A percentile compares a stretch with the other conserved stretches of the same genome.
These are phyloP conservation scores for Pseudogymnoascus sp. DNA, from an alignment of 2,329 filamentous ascomycete genomes.

Conservation along the genomic window DNA sequence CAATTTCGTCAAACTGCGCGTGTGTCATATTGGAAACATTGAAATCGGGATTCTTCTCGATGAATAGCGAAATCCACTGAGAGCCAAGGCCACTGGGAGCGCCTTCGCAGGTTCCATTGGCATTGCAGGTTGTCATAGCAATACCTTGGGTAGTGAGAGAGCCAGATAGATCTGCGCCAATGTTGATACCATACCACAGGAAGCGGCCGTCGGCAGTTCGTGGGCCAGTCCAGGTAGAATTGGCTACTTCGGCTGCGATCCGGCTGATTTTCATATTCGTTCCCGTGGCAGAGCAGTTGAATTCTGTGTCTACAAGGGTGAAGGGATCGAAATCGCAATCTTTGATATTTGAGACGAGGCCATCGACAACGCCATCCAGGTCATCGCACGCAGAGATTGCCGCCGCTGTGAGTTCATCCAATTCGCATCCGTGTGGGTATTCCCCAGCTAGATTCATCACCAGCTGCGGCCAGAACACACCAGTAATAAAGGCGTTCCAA, in stretches of 20 bases:
- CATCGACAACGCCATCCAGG: conserved; percentile 17
- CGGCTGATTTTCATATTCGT: conserved; percentile 10
- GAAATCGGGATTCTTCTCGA: conserved; percentile 12
- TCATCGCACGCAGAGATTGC: conserved; percentile 15
- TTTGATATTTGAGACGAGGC: conserved; percentile 13
- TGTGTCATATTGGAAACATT: conserved; percentile 13
- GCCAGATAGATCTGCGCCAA: neutral
- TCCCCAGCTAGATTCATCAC: conserved; percentile 15
- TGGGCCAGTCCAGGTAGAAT: conserved; percentile 12
- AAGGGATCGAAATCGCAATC: conserved; percentile 15
- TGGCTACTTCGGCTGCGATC: conserved; percentile 6
- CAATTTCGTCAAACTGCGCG: conserved; percentile 5
- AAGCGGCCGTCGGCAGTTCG: neutral
- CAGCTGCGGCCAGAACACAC: conserved; percentile 11
- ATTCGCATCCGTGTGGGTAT: conserved; percentile 13
- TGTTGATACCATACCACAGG: conserved; percentile 13
- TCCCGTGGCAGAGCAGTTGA: conserved; percentile 13
- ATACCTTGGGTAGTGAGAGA: neutral
- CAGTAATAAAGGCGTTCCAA: conserved; percentile 13
- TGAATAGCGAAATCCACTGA: conserved; percentile 13
- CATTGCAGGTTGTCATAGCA: neutral
- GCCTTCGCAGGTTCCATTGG: conserved; percentile 2
- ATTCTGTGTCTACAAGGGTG: conserved; percentile 12
- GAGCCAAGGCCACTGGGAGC: neutral
- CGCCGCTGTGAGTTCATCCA: conserved; percentile 15